Evolutionary conservation across 2,329 filamentous ascomycete genomes (phyloP).

Genomic region (Arachnomyces sp.): DNA sequence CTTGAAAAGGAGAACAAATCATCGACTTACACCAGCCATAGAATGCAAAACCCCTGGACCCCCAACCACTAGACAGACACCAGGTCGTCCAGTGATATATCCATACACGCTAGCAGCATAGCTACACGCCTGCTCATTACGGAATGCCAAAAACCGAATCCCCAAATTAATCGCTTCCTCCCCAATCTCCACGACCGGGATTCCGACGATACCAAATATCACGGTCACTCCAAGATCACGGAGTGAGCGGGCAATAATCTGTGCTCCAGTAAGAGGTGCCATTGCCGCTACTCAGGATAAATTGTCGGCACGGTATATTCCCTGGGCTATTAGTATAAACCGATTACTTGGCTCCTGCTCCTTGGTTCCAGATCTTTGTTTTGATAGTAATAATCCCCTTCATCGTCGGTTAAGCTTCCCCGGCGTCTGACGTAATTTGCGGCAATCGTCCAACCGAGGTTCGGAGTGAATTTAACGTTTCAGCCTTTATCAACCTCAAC

Average conservation of each 20-base stretch:
- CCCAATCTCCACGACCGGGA: conserved; percentile 49
- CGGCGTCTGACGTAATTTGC: too few species aligned
- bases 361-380: too few species aligned
- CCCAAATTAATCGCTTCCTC: conserved; percentile 50
- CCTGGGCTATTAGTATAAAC: too few species aligned
- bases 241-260: conserved; percentile 42
- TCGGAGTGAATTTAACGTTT: too few species aligned
- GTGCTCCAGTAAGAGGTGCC: conserved; percentile 30
- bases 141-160: conserved; percentile 50
- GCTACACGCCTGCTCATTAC: conserved; percentile 51
- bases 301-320: background rate
- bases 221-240: conserved; percentile 42
- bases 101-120: conserved; percentile 53
- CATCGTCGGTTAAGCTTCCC: too few species aligned
- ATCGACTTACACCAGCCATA: conserved; percentile 43
- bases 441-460: too few species aligned
- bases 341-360: too few species aligned
- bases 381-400: too few species aligned
- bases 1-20: background rate
- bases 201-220: conserved; percentile 48
- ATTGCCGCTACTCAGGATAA: conserved; percentile 12
- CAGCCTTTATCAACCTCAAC: too few species aligned
- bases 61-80: conserved; percentile 51
- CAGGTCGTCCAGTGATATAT: conserved; percentile 48
- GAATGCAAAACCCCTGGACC: conserved; percentile 52